Conservation (phyloP, 306 rosid species). For the Rubus parviflorus region DNA sequence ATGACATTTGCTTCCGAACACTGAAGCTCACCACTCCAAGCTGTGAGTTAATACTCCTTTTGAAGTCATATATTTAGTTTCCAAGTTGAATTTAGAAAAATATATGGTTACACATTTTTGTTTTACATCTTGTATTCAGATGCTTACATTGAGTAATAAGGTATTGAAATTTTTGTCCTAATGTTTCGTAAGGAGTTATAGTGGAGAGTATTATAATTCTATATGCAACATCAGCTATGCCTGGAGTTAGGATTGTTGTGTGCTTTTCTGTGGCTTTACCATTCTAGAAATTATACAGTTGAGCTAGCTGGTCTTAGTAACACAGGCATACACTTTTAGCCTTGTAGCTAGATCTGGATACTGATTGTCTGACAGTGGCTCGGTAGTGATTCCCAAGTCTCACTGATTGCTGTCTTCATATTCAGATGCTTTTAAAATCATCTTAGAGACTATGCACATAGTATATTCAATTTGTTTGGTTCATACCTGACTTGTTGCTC, state of each 20-base stretch:
- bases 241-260: not conserved
- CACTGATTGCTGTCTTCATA: too few species aligned
- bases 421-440: not conserved
- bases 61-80: not conserved
- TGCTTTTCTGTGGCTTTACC: not conserved
- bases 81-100: not conserved
- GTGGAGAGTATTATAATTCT: not conserved
- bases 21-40: slow-evolving; percentile 65
- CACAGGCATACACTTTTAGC: not conserved
- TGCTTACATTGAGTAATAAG: not conserved
- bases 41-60: slow-evolving; percentile 38
- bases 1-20: slow-evolving; percentile 60
- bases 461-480: not conserved
- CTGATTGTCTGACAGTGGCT: not conserved
- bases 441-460: not conserved
- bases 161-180: not conserved
- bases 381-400: not conserved
- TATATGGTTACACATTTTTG: not conserved
- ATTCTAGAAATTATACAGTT: not conserved
- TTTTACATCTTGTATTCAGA: not conserved
- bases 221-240: not conserved
- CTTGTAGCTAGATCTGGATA: not conserved
- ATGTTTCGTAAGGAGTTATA: not conserved
- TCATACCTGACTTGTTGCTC: not conserved
- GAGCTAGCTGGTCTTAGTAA: not conserved